Evolutionary conservation across 306 rosid genomes (phyloP), one percentile per base, ranked within the genome.

Genomic region (Fragaria ananassa): DNA sequence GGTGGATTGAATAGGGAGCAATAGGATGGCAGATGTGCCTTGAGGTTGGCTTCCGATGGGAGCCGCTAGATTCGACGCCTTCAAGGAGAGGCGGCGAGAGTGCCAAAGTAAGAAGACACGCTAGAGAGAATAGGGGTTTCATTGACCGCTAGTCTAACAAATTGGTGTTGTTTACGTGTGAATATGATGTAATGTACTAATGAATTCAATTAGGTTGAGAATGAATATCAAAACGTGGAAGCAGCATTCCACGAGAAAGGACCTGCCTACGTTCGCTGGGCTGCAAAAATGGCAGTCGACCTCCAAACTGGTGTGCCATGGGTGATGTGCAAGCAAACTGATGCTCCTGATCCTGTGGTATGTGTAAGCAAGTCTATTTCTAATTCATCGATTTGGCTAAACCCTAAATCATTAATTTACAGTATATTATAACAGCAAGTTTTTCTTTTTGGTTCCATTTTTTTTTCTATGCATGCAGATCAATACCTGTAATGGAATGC

Each of bases 251-350:
- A 83, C 1, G 4, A 10, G 12, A 83, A 82, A 67, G 93, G 82
- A 60, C 66, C 77, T 0, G 9, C 67, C 0, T 90, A 93, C 81
- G 89, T 91, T 42, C 51, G 25, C 21, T 93, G 89, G 98, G 96
- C 91, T 0, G 97, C 93, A 37, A 74, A 87, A 27, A 89, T 93
- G 97, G 91, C 89, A 0, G 95, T 88, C 42, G 85, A 81, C 73
- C 94, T 93, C 70, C 58, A 83, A 2, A 93, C 93, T 6, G 91
- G 95, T 0, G 93, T 84, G 0, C 93, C 95, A 0, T 89, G 95
- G 97, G 14, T 85, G n/a, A 93, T 93, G 98, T 93, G 98, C 91
- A 89, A 90, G 83, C 91, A 93, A 77, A 69, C 75, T 1, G 98
- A 90, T 39, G 98, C 98, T 70, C 96, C 96, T 45, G 89, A 89